Evolutionary conservation across 257 asterid genomes (phyloP), one percentile per base, ranked within the genome.

Genomic region (Capsicum rhomboideum): DNA sequence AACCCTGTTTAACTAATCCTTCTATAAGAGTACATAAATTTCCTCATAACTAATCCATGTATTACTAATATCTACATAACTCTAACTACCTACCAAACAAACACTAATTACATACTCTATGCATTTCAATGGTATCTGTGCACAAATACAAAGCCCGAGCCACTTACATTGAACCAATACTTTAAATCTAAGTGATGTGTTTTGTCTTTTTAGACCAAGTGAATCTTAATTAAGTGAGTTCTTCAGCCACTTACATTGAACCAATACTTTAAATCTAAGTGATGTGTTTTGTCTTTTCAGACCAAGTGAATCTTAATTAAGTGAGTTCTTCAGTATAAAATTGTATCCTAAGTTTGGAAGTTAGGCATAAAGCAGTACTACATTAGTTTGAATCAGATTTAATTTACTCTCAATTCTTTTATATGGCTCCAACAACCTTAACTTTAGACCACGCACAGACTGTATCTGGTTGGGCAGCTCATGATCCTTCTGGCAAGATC

Each of bases 401-500:
- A 31, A 31, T 31, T 31, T 31, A 31, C 37, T 31, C 37, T 31
- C 37, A 4, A 4, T 1, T 13, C 6, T 52, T 52, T 52, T 52
- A 13, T 13, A 52, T 52, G 56, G 56, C 56, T 14, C 54, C 5
- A 50, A 11, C 54, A 50, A 12, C 12, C 17, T 50, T 50, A 28
- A 10, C 44, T 28, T 8, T 42, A 29, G 23, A 72, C 17, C 64
- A 71, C 13, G 18, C 82, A n/a, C 31, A 12, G 61, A 56, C 59
- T 16, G 82, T 78, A 10, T 10, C 58, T 54, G 86, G 86, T 1
- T 84, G 78, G 83, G 83, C 79, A 44, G 69, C 79, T n/a, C 69
- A 68, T 26, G 79, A 82, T 50, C 20, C 78, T 40, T 42, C 83
- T 6, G 83, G 83, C 29, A 63, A 55, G 5, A 50, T 84, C 17